Percentiles rank a stretch among this genome's conserved stretches.
These are phyloP conservation scores for Phaeosphaeria sp. DNA, from an alignment of 2,329 filamentous ascomycete genomes.

Conservation along the genomic window DNA sequence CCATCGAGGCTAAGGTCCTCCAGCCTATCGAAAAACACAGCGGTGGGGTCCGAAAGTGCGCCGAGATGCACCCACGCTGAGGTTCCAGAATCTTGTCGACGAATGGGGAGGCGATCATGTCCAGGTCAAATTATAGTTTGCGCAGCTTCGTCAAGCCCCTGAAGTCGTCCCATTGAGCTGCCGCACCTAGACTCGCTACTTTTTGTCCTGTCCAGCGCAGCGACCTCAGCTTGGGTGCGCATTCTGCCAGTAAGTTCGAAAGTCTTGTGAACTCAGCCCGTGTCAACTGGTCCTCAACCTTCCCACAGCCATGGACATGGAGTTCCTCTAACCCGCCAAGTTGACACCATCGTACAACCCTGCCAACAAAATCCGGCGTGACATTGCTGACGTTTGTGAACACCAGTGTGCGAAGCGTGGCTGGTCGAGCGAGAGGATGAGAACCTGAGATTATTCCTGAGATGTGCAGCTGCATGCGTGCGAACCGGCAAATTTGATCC, in stretches of 20 bases:
- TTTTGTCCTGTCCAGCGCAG: neutral
- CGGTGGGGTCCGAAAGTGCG: neutral
- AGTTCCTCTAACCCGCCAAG: neutral
- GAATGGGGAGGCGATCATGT: neutral
- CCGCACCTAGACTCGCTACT: neutral
- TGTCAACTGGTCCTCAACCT: neutral
- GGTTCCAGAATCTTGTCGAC: neutral
- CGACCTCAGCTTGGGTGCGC: neutral
- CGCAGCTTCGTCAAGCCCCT: neutral
- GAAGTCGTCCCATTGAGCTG: neutral
- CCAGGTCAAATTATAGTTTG: neutral
- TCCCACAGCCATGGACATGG: neutral
- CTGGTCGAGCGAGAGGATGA: neutral
- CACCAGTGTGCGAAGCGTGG: neutral
- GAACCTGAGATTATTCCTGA: neutral
- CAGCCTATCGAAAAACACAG: neutral
- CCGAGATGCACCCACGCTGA: neutral
- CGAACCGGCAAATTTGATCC: neutral
- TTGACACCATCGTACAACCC: neutral
- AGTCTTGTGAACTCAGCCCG: neutral
- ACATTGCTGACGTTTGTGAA: neutral
- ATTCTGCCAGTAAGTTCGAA: neutral
- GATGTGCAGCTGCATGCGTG: neutral
- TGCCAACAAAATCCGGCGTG: neutral
- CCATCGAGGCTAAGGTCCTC: neutral